Evolutionary conservation across 2,329 filamentous ascomycete genomes (phyloP), one percentile per base, ranked within the genome.

Genomic region (Penicillium corylophilum): DNA sequence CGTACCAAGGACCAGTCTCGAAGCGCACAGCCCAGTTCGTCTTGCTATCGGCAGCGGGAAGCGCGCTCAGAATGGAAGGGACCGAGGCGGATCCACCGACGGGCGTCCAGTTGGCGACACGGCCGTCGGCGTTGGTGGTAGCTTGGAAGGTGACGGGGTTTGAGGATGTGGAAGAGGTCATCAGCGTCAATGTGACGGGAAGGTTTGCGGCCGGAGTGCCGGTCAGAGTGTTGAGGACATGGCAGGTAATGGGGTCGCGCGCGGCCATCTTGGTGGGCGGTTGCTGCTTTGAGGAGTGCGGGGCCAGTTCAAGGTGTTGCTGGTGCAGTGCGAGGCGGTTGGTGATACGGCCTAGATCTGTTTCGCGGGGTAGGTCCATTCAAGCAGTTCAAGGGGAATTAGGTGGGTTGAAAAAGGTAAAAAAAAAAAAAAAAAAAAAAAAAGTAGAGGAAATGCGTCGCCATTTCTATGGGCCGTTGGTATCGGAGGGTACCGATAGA

Each of bases 111-210:
- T 66, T 68, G 49, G 70, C 74, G 42, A 79, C 71, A 8, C 76
- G 73, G 20, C 76, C 76, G 61, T 79, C 77, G 38, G 69, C 63
- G 53, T 77, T 73, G 41, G 75, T 78, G 18, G 63, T 67, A 33
- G 72, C 73, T 49, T 58, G 62, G 64, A 75, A 76, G 20, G 52
- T 66, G 47, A 63, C 46, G 16, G 61, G 57, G 31, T 51, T 58
- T 52, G 53, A 44, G 62, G 71, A 61, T 40, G 61, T 42, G 16
- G 55, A 75, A 72, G 44, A 89, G 75, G 23, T 87, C 62, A 96
- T 74, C 45, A 82, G 73, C 2, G 75, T 76, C 29, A 80, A 71
- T 0, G 73, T 75, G 59, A 81, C 80, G 26, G 76, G 74, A 18
- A 82, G 69, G 22, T 73, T 65, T 1, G 73, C 69, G 18, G 71